Evolutionary conservation across 106 monocot species (phyloP).

Genomic region (Allium fistulosum): DNA sequence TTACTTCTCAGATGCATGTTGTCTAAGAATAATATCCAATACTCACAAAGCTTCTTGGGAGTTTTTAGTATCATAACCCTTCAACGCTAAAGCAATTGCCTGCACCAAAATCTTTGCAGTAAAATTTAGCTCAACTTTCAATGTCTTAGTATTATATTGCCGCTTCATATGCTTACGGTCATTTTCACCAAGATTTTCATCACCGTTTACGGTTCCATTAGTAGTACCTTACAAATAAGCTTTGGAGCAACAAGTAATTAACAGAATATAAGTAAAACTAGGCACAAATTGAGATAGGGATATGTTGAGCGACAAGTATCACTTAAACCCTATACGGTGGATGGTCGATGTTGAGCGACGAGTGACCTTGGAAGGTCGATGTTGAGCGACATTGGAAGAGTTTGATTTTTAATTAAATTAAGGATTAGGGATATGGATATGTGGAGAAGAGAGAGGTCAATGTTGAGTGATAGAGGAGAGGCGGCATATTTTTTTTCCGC

Average conservation of each 20-base stretch:
- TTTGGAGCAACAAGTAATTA: neutral
- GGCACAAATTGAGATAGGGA: neutral
- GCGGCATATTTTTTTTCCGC: too few species aligned
- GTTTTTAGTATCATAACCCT: conserved; percentile 65
- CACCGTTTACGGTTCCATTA: conserved; percentile 49
- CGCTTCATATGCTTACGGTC: conserved; percentile 50
- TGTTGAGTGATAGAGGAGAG: too few species aligned
- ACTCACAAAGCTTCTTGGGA: conserved; percentile 83
- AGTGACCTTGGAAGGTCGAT: too few species aligned
- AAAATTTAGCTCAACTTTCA: conserved; percentile 69
- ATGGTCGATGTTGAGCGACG: too few species aligned
- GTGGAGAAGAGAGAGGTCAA: too few species aligned
- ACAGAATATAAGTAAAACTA: neutral
- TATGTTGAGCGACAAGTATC: too few species aligned
- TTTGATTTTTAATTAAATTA: too few species aligned
- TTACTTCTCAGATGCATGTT: conserved; percentile 79
- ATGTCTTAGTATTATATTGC: conserved; percentile 55
- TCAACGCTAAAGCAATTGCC: conserved; percentile 48
- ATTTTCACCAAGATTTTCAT: conserved; percentile 51
- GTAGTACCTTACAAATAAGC: neutral
- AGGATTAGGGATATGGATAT: too few species aligned
- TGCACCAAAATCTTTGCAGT: conserved; percentile 82
- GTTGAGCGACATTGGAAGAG: too few species aligned
- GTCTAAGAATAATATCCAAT: conserved; percentile 80
- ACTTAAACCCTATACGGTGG: too few species aligned